Evolutionary conservation across 257 asterid species (phyloP), one percentile per base, ranked within the genome.

Genomic region (Schizonepeta tenuifolia): DNA sequence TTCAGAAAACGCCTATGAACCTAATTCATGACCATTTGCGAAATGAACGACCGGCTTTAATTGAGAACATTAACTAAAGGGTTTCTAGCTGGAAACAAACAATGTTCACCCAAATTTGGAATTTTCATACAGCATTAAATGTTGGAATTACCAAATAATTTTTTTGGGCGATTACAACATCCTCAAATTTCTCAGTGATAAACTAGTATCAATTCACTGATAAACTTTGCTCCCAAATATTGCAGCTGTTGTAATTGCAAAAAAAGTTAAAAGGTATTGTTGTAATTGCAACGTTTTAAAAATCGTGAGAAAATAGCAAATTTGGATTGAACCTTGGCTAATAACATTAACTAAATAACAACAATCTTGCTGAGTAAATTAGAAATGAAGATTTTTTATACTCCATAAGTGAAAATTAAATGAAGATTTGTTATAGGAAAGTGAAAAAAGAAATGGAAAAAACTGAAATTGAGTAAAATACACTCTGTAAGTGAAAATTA

Each of bases 1-100:
- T 72, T 63, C 18, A 64, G 51, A 50, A 50, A 26, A 4, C n/a
- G n/a, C 33, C 33, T 24, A 24, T 15, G 31, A 49, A n/a, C 71
- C 7, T 44, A 65, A 44, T 43, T 38, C 11, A 24, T 47, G 71
- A 8, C 14, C 14, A 65, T 21, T n/a, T 46, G 36, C 11, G 11
- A 36, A 66, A 66, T 20, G 58, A 18, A 51, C 28, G 28, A 18
- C 2, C 3, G 9, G 20, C 15, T 47, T 15, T 5, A 15, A 1
- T 15, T 47, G 53, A 44, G 51, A 20, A 8, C 28, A 2, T 2
- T 8, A 46, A 46, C 20, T 46, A 46, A 13, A 18, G 58, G 31
- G 12, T 8, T 0, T 5, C 4, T 55, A n/a, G 33, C 24, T 50
- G 57, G 57, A 50, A n/a, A 17, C 18, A 17, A 9, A 47, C 26